These are phyloP conservation scores for Pseudevernia furfuracea DNA, from an alignment of 495 filamentous ascomycete species.

Conservation along the genomic window DNA sequence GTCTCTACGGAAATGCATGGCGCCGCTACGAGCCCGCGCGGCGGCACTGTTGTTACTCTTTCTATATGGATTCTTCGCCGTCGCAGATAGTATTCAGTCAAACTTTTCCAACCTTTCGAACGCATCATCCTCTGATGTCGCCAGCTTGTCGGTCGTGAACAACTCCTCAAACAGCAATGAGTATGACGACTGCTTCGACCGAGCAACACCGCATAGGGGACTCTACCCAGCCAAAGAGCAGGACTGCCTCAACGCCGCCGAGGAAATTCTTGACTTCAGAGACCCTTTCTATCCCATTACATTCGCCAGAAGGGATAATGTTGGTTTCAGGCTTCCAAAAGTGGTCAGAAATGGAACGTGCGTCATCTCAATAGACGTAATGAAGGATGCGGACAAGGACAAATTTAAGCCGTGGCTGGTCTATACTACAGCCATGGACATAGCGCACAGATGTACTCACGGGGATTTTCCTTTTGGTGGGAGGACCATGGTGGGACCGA, in stretches of 20 bases:
- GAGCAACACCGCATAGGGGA: not conserved
- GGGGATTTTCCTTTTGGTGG: not conserved
- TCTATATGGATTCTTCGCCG: not conserved
- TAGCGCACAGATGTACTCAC: conserved; percentile 2
- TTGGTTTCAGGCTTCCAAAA: conserved; percentile 1
- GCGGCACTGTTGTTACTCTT: not conserved
- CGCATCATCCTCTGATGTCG: not conserved
- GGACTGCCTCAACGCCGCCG: not conserved
- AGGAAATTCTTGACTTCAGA: not conserved
- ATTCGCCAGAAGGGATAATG: not conserved
- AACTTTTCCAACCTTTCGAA: not conserved
- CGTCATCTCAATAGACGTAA: conserved; percentile 10
- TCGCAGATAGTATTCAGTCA: not conserved
- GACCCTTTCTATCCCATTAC: not conserved
- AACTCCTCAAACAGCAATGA: not conserved
- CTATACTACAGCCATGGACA: not conserved
- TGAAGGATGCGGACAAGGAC: not conserved
- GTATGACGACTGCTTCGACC: not conserved
- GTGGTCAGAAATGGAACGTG: not conserved
- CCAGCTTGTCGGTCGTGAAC: not conserved
- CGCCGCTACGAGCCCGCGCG: not conserved
- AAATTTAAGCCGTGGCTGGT: conserved; percentile 1
- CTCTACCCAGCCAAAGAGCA: not conserved
- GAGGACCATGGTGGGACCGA: not conserved
- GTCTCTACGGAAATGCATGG: not conserved